Percentiles rank a stretch among this genome's conserved stretches.
phyloP scores from a whole-genome alignment of 176 grass and related monocot genomes.

The Raddia distichophylla region DNA sequence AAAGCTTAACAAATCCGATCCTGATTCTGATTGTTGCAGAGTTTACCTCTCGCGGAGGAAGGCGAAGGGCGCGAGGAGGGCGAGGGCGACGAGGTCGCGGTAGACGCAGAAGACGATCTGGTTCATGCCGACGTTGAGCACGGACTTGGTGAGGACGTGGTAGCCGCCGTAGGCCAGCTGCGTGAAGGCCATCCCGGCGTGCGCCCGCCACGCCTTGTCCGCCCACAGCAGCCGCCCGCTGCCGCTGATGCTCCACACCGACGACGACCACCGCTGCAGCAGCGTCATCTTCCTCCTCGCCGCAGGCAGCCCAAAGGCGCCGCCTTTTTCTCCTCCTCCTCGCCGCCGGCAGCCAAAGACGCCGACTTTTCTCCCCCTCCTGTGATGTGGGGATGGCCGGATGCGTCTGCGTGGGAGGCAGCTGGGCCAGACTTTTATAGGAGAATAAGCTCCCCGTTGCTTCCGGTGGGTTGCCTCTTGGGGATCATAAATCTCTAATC shows the following conservation, averaged over 20 bases:
- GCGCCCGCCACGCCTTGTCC: constrained; percentile 75
- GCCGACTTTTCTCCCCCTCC: no score
- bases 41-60: constrained; percentile 67
- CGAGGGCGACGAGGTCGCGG: constrained; percentile 83
- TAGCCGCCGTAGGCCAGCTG: constrained; percentile 87
- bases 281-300: constrained; percentile 36
- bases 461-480: no score
- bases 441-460: no score
- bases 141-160: constrained; percentile 98
- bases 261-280: constrained; percentile 76
- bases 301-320: no score
- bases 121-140: constrained; percentile 98
- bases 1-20: not conserved
- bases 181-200: constrained; percentile 78
- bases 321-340: not conserved
- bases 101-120: constrained; percentile 97
- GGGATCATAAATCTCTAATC: no score
- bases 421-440: no score
- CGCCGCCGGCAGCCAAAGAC: no score
- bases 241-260: constrained; percentile 48
- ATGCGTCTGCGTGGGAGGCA: no score
- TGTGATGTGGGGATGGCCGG: no score
- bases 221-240: constrained; percentile 47
- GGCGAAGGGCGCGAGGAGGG: constrained; percentile 71
- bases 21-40: not conserved